phyloP scores from a whole-genome alignment of 2,329 filamentous ascomycete species.

The Chrysoporthe austroafricana region DNA sequence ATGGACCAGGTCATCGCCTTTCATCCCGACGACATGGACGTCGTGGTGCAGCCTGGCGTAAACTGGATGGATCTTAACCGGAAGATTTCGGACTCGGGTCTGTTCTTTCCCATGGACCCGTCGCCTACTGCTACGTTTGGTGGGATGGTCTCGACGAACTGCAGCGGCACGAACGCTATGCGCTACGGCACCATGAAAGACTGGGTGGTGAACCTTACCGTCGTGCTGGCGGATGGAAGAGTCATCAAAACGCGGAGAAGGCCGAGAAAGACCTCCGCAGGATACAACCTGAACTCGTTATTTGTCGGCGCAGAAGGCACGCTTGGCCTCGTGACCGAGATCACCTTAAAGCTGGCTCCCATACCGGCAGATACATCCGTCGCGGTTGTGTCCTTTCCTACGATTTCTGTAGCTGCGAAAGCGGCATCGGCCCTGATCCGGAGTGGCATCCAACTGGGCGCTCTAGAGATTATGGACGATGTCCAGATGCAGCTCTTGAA shows the following conservation, averaged over 20 bases:
- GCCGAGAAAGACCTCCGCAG: constrained; percentile 71
- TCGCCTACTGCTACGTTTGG: constrained; percentile 63
- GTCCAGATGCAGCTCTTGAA: constrained; percentile 72
- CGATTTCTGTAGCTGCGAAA: constrained; percentile 63
- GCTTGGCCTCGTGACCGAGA: constrained; percentile 71
- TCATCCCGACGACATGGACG: constrained; percentile 71
- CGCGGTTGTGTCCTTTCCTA: constrained; percentile 64
- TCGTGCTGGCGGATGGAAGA: constrained; percentile 71
- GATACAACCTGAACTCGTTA: constrained; percentile 71
- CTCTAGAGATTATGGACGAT: constrained; percentile 67
- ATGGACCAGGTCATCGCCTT: constrained; percentile 70
- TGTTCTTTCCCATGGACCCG: constrained; percentile 74
- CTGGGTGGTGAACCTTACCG: constrained; percentile 72
- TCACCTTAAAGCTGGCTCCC: constrained; percentile 68
- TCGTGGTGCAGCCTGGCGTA: constrained; percentile 71
- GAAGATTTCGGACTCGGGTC: constrained; percentile 61
- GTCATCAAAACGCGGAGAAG: constrained; percentile 70
- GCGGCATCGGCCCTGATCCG: constrained; percentile 68
- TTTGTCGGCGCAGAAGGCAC: constrained; percentile 76
- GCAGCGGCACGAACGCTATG: constrained; percentile 62
- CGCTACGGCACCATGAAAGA: constrained; percentile 78
- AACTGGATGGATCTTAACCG: constrained; percentile 71
- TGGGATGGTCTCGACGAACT: constrained; percentile 70
- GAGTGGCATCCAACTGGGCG: constrained; percentile 67
- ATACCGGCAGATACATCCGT: constrained; percentile 67